Conservation (phyloP, 768 basidiomycete genomes). For the Leccinum imitatum region DNA sequence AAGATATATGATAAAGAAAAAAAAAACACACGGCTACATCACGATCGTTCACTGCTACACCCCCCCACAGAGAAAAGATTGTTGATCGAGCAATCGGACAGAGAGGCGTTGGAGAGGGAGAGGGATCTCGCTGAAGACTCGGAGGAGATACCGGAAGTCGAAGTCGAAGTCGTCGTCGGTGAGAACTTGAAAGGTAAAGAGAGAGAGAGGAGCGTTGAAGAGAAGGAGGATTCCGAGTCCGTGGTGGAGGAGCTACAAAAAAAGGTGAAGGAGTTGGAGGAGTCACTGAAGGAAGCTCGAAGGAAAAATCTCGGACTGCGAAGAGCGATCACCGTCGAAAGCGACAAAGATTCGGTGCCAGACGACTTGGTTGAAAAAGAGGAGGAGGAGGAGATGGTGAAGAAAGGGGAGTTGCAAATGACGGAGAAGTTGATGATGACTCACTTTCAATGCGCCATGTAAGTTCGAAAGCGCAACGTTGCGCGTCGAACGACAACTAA, state of each 20-base stretch:
- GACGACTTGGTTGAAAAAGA: too few relatives aligned
- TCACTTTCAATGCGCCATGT: too few relatives aligned
- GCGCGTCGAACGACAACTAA: neutral
- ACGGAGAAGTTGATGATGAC: too few relatives aligned
- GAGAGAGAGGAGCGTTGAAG: neutral
- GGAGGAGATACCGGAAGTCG: neutral
- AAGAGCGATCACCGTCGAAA: neutral
- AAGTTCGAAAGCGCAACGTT: too few relatives aligned
- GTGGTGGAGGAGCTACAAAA: neutral
- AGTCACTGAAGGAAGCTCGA: neutral
- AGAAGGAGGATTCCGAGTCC: too few relatives aligned
- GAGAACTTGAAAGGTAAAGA: neutral
- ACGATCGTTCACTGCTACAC: too few relatives aligned
- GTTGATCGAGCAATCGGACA: neutral
- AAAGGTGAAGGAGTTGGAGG: neutral
- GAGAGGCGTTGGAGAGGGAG: neutral
- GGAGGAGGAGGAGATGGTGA: too few relatives aligned
- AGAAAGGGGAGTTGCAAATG: too few relatives aligned
- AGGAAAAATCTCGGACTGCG: neutral
- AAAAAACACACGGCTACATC: too few relatives aligned
- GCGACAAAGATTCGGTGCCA: too few relatives aligned
- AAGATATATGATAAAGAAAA: neutral
- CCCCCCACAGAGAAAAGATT: neutral
- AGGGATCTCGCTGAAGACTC: neutral
- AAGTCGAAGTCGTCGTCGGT: neutral